Evolutionary conservation across 2,329 filamentous ascomycete species (phyloP), one percentile per base, ranked within the genome.

Genomic region (Colletotrichum liaoningense): DNA sequence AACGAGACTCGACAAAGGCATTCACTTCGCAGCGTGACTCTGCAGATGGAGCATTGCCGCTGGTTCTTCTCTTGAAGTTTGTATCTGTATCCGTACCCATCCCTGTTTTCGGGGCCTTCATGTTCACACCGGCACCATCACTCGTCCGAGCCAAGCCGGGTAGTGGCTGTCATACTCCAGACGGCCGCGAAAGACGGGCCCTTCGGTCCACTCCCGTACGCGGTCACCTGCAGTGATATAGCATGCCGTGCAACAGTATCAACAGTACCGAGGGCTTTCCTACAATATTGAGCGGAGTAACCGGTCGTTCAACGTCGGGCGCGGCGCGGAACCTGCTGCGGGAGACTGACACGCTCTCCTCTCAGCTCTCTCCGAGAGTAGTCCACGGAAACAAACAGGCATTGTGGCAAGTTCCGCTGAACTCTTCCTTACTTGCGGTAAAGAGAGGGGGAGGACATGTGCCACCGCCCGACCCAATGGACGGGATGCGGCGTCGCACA

Each of bases 401-500:
- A 22, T 16, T 60, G n/a, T 49, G 30, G 54, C 42, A 35, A 54
- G 26, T 19, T 69, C 46, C 59, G 66, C 28, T 22, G 46, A 46
- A 8, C 38, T 42, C 38, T 14, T 57, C 28, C 19, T 22, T 33
- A 28, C 60, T n/a, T 64, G 24, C 22, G 54, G 42, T 56, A 60
- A 55, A 22, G 52, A 30, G 22, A 19, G 38, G 28, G 4, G 28
- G 30, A 11, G 22, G 52, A 35, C 52, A 57, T 26, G 46, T 57
- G 55, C 52, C 46, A 24, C 35, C n/a, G 19, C 46, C 42, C 14
- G 24, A 52, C 67, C 67, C 56, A 56, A 82, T 84, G 82, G 83
- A 83, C 59, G 82, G 83, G 28, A 80, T 84, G 38, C 81, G 81
- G 63, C 80, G 81, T 55, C 84, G 80, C 75, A 82, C 63, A 30